Conservation (phyloP, 106 monocot species). For the Ottelia alismoides region DNA sequence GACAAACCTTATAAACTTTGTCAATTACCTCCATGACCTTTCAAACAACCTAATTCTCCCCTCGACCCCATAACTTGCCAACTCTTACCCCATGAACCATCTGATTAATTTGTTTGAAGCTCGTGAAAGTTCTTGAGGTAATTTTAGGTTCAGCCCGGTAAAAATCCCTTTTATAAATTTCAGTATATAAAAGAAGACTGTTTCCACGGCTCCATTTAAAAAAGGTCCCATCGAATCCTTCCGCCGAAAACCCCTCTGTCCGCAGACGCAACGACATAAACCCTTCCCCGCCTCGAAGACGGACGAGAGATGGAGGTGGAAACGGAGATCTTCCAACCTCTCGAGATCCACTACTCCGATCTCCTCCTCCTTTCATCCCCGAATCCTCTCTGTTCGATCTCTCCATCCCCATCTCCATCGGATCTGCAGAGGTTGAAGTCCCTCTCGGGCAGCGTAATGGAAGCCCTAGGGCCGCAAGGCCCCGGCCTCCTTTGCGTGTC, state of each 20-base stretch:
- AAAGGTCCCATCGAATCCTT: neutral
- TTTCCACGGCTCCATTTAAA: neutral
- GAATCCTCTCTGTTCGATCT: neutral
- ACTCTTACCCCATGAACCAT: too few species aligned
- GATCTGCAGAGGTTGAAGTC: constrained; percentile 16
- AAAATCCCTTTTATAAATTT: neutral
- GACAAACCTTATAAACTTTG: too few species aligned
- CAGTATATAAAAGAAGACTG: neutral
- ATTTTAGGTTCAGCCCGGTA: too few species aligned
- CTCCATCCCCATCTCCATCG: neutral
- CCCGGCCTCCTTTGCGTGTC: constrained; percentile 64
- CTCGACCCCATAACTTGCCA: too few species aligned
- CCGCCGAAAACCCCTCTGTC: neutral
- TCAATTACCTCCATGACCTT: too few species aligned
- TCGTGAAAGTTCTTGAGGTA: too few species aligned
- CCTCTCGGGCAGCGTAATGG: constrained; percentile 32
- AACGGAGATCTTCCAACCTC: constrained; percentile 37
- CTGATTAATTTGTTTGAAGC: too few species aligned
- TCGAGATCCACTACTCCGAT: constrained; percentile 45
- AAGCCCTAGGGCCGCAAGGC: constrained; percentile 61
- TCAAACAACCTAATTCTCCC: too few species aligned
- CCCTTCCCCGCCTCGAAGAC: neutral
- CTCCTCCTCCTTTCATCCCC: constrained; percentile 47
- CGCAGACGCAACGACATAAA: neutral
- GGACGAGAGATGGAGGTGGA: constrained; percentile 1